These are phyloP conservation scores for Holtermanniella nyarrowii DNA, from an alignment of 768 basidiomycete species.

Conservation along the genomic window DNA sequence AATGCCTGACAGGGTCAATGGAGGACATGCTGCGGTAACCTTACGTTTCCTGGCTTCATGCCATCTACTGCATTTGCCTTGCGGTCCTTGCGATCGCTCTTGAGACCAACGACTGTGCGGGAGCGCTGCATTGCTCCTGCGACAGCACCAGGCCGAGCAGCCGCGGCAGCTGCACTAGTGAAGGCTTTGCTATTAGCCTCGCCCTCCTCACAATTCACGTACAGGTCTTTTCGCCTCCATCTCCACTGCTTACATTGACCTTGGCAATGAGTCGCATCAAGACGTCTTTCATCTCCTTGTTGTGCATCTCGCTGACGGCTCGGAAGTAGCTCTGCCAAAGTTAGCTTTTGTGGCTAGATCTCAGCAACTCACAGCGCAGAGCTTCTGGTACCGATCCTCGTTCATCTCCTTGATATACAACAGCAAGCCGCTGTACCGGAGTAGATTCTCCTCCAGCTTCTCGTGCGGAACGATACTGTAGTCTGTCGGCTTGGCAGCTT, in stretches of 20 bases:
- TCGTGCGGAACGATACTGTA: constrained; percentile 53
- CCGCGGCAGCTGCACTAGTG: constrained; percentile 23
- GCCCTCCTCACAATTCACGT: neutral
- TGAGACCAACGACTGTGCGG: constrained; percentile 62
- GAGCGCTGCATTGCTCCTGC: constrained; percentile 65
- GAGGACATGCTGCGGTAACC: neutral
- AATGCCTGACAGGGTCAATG: constrained; percentile 52
- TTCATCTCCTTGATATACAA: constrained; percentile 96
- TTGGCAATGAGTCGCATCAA: constrained; percentile 51
- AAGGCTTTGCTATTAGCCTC: constrained; percentile 22
- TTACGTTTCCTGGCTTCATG: neutral
- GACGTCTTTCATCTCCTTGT: constrained; percentile 64
- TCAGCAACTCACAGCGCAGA: constrained; percentile 64
- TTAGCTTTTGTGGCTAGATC: constrained; percentile 6
- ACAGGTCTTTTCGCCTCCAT: constrained; percentile 49
- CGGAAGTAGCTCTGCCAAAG: constrained; percentile 76
- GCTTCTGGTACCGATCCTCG: constrained; percentile 69
- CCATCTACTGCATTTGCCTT: constrained; percentile 42
- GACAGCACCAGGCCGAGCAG: constrained; percentile 42
- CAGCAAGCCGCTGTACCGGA: constrained; percentile 77
- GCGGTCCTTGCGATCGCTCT: constrained; percentile 44
- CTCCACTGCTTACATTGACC: constrained; percentile 60
- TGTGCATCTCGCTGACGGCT: constrained; percentile 69
- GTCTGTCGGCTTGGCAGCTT: constrained; percentile 41
- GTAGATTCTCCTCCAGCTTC: constrained; percentile 69